These are phyloP conservation scores for Leucocoprinus sp. DNA, from an alignment of 768 basidiomycete species.

Conservation along the genomic window DNA sequence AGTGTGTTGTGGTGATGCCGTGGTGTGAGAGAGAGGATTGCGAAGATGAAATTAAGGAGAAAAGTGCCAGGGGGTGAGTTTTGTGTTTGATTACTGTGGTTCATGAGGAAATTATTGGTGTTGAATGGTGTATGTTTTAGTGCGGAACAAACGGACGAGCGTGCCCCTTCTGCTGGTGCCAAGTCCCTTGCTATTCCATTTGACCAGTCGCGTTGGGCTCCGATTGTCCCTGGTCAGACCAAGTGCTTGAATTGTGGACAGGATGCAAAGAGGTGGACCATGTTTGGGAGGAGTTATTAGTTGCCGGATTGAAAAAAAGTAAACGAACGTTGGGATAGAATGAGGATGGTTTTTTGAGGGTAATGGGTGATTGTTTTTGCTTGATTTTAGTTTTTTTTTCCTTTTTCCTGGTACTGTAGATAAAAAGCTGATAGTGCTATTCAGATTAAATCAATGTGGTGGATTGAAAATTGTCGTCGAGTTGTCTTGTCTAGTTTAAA, in stretches of 20 bases:
- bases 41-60: slow-evolving; percentile 98
- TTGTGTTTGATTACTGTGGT: no score
- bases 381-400: no score
- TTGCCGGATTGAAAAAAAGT: not conserved
- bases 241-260: slow-evolving; percentile 85
- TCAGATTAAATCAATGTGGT: no score
- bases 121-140: slow-evolving; percentile 27
- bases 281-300: slow-evolving; percentile 90
- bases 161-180: slow-evolving; percentile 94
- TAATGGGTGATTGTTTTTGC: no score
- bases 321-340: no score
- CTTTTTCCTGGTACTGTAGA: no score
- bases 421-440: no score
- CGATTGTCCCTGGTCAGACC: slow-evolving; percentile 76
- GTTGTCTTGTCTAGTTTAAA: no score
- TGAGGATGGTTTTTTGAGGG: not conserved
- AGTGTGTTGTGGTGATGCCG: slow-evolving; percentile 81
- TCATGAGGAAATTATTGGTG: not conserved
- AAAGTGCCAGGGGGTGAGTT: slow-evolving; percentile 72
- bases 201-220: slow-evolving; percentile 76
- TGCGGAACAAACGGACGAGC: slow-evolving; percentile 80
- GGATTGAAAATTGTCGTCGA: no score
- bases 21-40: slow-evolving; percentile 94
- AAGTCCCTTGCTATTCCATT: slow-evolving; percentile 97
- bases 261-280: slow-evolving; percentile 90